A percentile compares a stretch with the other conserved stretches of the same genome.
phyloP scores from a whole-genome alignment of 1,284 basidiomycete species.

The Puccinia brachypodii region DNA sequence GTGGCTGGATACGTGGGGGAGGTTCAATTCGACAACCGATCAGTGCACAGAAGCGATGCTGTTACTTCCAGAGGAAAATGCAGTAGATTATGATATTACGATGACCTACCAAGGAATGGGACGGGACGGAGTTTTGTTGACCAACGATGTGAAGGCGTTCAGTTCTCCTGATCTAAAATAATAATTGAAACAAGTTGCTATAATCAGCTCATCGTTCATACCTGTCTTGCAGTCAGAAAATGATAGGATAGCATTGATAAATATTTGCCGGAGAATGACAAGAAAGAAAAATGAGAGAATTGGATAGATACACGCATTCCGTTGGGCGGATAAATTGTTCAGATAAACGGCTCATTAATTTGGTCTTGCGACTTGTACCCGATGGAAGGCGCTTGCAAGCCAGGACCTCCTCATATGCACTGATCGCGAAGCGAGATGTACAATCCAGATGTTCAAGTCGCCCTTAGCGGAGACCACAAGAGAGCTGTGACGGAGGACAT shows the following conservation, averaged over 20 bases:
- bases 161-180: neutral
- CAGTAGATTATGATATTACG: neutral
- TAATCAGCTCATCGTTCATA: slow-evolving; percentile 4
- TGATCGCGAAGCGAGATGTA: too few species aligned
- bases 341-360: neutral
- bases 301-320: too few species aligned
- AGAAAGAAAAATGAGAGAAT: too few species aligned
- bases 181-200: neutral
- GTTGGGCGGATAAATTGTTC: neutral
- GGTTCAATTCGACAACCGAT: neutral
- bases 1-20: neutral
- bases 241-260: neutral
- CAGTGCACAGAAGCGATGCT: neutral
- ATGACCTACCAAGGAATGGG: slow-evolving; percentile 7
- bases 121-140: neutral
- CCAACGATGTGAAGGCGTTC: neutral
- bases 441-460: too few species aligned
- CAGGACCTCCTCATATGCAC: too few species aligned
- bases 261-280: neutral
- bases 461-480: too few species aligned
- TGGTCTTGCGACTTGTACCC: neutral
- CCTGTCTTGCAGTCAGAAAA: neutral
- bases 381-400: neutral
- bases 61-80: neutral
- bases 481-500: neutral